phyloP scores from a whole-genome alignment of 2,329 filamentous ascomycete species.

The Paraconiothyrium sp. region DNA sequence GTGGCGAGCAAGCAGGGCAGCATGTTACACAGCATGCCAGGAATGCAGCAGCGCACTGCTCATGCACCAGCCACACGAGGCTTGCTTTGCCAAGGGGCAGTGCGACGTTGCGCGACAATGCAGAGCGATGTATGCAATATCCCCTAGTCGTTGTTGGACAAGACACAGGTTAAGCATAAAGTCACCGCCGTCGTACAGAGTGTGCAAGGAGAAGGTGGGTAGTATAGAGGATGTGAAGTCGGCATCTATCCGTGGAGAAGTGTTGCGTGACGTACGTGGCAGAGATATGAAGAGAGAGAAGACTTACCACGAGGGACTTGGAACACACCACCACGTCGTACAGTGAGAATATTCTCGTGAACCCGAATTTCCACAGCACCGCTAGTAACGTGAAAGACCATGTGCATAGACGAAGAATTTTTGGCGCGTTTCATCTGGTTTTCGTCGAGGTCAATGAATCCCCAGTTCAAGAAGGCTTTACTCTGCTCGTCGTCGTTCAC shows the following conservation, averaged over 20 bases:
- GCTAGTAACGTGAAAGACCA: slow-evolving; percentile 90
- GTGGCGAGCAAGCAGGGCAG: slow-evolving; percentile 21
- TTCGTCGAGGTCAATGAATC: slow-evolving; percentile 87
- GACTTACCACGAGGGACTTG: slow-evolving; percentile 91
- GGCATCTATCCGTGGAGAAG: slow-evolving; percentile 4
- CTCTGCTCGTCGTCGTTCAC: slow-evolving; percentile 44
- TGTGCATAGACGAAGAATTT: slow-evolving; percentile 95
- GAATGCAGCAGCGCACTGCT: slow-evolving; percentile 23
- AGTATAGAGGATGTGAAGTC: not conserved
- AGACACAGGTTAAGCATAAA: slow-evolving; percentile 35
- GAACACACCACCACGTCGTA: slow-evolving; percentile 88
- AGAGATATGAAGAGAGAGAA: slow-evolving; percentile 17
- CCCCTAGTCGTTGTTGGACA: slow-evolving; percentile 26
- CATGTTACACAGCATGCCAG: slow-evolving; percentile 39
- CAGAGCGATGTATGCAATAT: slow-evolving; percentile 28
- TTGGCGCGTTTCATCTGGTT: slow-evolving; percentile 86
- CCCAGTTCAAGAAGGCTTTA: slow-evolving; percentile 85
- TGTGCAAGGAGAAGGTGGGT: not conserved
- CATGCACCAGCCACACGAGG: slow-evolving; percentile 32
- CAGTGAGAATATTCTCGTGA: slow-evolving; percentile 78
- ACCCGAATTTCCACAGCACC: slow-evolving; percentile 85
- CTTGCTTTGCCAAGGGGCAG: slow-evolving; percentile 32
- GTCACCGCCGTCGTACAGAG: slow-evolving; percentile 41
- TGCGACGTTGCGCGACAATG: slow-evolving; percentile 32
- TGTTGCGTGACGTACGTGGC: slow-evolving; percentile 12